Evolutionary conservation across 73 alveolate species (phyloP), one percentile per base, ranked within the genome.

Genomic region (Tetrahymena thermophila): DNA sequence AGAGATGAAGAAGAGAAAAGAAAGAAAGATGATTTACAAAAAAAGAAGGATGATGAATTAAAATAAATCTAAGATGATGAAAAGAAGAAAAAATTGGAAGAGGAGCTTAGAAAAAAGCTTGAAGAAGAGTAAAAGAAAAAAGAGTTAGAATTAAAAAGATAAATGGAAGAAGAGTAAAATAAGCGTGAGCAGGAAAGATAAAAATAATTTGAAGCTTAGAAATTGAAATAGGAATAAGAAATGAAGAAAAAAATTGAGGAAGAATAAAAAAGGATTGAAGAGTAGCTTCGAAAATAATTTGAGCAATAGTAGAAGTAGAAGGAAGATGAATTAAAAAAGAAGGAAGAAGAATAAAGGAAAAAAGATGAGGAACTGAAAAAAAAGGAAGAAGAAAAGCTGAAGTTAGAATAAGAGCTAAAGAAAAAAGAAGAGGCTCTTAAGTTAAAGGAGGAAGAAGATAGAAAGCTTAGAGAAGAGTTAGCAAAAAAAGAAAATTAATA

Each of bases 351-450:
- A 71, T 38, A 95, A 85, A 21, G 84, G 44, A 85, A 40, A 35
- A 95, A 85, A 89, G 96, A 95, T 44, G 96, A 95, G n/a, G 95
- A 95, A 31, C 94, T 35, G 16, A 42, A 44, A 93, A 95, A 44
- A 57, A 85, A 95, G 43, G 89, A 57, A n/a, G 96, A 95, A 38
- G 96, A 95, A 37, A 94, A 95, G 58, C 11, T 44, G 43, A 43
- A 95, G 89, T 85, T 85, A 28, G 96, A 95, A 95, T 25, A 95
- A 35, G 96, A 95, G 31, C 28, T 85, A 43, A 85, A 95, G 93
- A 57, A 83, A 34, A 50, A 71, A 93, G 84, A 95, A 40, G 95
- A 95, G 43, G 94, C 58, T 34, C 93, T 44, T 15, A 58, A n/a
- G 3, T 85, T 38, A 31, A 85, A 95, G n/a, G 97, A 95, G 25